Evolutionary conservation across 805 yeast genomes (phyloP).

Genomic region (Priceomyces fermenticarens): DNA sequence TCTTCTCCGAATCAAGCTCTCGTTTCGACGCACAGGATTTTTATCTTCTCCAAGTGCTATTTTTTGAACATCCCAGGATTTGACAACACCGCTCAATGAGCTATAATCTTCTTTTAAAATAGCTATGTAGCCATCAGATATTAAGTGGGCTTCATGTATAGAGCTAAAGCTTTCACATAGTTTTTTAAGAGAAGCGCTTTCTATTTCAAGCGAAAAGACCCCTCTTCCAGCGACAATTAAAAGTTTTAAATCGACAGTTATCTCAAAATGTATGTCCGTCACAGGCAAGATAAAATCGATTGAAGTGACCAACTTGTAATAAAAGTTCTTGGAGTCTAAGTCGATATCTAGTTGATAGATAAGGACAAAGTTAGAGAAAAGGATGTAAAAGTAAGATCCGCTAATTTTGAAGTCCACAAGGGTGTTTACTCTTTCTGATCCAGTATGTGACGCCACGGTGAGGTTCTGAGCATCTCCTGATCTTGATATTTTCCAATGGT

Average conservation of each 20-base stretch:
- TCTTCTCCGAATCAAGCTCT: no score
- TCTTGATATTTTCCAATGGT: conserved; percentile 1
- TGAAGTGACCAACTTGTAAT: conserved; percentile 1
- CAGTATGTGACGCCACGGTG: conserved; percentile 1
- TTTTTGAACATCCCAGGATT: neutral
- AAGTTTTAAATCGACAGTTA: neutral
- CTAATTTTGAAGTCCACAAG: neutral
- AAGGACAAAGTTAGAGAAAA: neutral
- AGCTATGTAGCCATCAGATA: conserved; percentile 1
- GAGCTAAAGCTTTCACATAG: neutral
- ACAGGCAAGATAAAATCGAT: conserved; percentile 2
- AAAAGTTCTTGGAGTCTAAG: neutral
- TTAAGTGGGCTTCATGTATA: conserved; percentile 1
- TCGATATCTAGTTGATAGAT: neutral
- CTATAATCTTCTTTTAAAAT: neutral
- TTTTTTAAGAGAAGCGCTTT: conserved; percentile 1
- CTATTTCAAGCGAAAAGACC: conserved; percentile 4
- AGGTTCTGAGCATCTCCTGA: neutral
- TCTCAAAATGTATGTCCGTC: conserved; percentile 1
- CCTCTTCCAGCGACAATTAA: conserved; percentile 4
- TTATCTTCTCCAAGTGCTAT: no score
- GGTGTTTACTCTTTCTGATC: neutral
- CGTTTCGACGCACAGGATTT: no score
- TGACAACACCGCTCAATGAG: neutral
- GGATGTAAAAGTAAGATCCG: neutral